Conservation (phyloP, 2,329 filamentous ascomycete species). For the Acarospora socialis region DNA sequence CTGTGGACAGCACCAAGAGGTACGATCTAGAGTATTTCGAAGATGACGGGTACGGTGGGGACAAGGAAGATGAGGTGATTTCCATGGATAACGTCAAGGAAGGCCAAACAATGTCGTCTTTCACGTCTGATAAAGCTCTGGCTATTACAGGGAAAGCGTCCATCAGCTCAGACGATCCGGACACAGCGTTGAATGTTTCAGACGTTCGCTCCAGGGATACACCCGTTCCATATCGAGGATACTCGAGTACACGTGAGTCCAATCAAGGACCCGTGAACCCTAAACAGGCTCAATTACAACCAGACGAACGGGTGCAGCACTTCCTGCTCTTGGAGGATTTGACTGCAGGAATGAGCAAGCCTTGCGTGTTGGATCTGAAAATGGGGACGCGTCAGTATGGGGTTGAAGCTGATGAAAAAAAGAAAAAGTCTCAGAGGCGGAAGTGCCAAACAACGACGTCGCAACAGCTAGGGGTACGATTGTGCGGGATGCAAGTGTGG, state of each 20-base stretch:
- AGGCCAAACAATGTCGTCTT: slow-evolving; percentile 14
- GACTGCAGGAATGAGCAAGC: slow-evolving; percentile 89
- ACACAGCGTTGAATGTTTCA: no score
- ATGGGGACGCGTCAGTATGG: slow-evolving; percentile 98
- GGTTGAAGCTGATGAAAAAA: slow-evolving; percentile 79
- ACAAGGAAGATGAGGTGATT: slow-evolving; percentile 59
- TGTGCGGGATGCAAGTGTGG: slow-evolving; percentile 95
- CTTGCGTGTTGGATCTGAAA: slow-evolving; percentile 93
- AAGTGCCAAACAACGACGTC: slow-evolving; percentile 93
- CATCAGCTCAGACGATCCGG: no score
- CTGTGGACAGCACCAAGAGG: slow-evolving; percentile 52
- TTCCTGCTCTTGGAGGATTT: slow-evolving; percentile 90
- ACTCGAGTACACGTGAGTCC: no score
- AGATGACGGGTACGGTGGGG: slow-evolving; percentile 71
- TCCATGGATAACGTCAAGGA: slow-evolving; percentile 51
- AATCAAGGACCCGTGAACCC: slow-evolving; percentile 67
- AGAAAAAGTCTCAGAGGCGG: slow-evolving; percentile 78
- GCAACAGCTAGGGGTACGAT: slow-evolving; percentile 73
- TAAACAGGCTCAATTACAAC: slow-evolving; percentile 51
- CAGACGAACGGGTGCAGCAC: slow-evolving; percentile 60
- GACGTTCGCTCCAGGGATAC: no score
- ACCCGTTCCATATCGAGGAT: slow-evolving; percentile 17
- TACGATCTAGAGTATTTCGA: slow-evolving; percentile 85
- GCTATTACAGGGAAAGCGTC: no score
- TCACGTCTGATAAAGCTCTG: no score